Base-by-base conservation (phyloP, 1,284 basidiomycete genomes). In the Kwoniella shivajii region DNA sequence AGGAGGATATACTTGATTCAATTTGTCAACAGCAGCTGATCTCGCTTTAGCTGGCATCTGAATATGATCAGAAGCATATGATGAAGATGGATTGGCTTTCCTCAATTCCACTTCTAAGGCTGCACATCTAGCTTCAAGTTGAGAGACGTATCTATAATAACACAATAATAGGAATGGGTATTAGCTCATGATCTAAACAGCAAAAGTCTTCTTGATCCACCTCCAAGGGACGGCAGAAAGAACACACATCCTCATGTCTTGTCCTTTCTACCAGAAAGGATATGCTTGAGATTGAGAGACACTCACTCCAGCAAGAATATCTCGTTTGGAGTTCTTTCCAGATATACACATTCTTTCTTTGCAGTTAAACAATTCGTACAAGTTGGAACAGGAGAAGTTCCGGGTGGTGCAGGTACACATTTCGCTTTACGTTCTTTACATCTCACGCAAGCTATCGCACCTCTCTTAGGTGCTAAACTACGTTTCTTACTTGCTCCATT, bases 391-490 rank as follows among this genome's bases (percentile, higher is more conserved):
- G 54, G 59, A 26, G 48, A 52, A 5, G 60, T 60, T 6, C 64
- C 63, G 24, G 65, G 65, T 24, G 66, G 62, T 29, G 66, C 66
- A 27, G 67, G 67, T 10, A 66, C 64, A 50, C 67, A 69, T 56
- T 69, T 67, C 18, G 65, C 63, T 56, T 69, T 69, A 29, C 67
- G 59, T 50, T 69, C 65, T 55, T 69, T 66, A 50, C 67, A 69
- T 47, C 67, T 41, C 22, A 65, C 63, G 44, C 67, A 69, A 18
- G 67, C 65, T 38, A 67, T 66, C n/a, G 65, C 65, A 6, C 65
- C 65, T 51, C 67, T 20, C 31, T 65, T 66, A 4, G 62, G 61
- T 13, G 58, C 57, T 5, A 50, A 36, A 3, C 60, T 54, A 5
- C 65, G 56, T 41, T 64, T 64, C 51, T 54, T 59, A 31, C 57